These are phyloP conservation scores for Heliamphora pulchella DNA, from an alignment of 179 eudicot species.

Conservation along the genomic window DNA sequence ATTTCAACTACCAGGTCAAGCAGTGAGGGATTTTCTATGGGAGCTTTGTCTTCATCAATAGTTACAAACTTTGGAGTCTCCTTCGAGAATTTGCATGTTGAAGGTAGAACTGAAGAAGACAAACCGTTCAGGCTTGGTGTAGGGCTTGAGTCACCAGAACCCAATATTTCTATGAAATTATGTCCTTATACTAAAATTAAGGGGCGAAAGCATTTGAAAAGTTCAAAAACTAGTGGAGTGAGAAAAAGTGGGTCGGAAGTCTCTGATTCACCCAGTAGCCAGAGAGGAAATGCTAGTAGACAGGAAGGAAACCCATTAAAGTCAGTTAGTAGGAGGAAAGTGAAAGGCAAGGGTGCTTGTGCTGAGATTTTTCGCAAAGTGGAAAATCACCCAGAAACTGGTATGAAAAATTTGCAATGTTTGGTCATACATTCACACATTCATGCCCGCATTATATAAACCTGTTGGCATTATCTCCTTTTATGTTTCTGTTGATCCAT, in stretches of 20 bases:
- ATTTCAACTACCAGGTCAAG: slow-evolving; percentile 27
- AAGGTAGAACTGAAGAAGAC: slow-evolving; percentile 27
- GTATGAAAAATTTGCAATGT: slow-evolving; percentile 24
- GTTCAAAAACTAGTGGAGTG: slow-evolving; percentile 32
- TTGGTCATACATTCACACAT: neutral
- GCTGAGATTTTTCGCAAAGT: slow-evolving; percentile 25
- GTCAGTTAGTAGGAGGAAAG: slow-evolving; percentile 23
- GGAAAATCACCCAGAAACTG: slow-evolving; percentile 36
- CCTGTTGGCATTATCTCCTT: neutral
- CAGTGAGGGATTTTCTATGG: slow-evolving; percentile 30
- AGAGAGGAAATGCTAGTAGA: slow-evolving; percentile 25
- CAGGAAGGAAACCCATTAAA: slow-evolving; percentile 34
- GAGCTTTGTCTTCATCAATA: slow-evolving; percentile 22
- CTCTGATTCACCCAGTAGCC: slow-evolving; percentile 22
- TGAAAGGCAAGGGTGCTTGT: slow-evolving; percentile 25
- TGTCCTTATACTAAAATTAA: slow-evolving; percentile 26
- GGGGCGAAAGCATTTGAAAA: slow-evolving; percentile 30
- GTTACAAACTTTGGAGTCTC: slow-evolving; percentile 23
- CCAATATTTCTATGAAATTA: slow-evolving; percentile 23
- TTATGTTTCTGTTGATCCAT: slow-evolving; percentile 3
- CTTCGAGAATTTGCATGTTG: slow-evolving; percentile 21
- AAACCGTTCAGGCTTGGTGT: slow-evolving; percentile 16
- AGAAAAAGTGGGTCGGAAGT: slow-evolving; percentile 31
- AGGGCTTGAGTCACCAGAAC: slow-evolving; percentile 29
- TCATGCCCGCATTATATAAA: neutral